Base-by-base conservation (phyloP, 371 early-diverging fungal genomes). In the Mucor piriformis region DNA sequence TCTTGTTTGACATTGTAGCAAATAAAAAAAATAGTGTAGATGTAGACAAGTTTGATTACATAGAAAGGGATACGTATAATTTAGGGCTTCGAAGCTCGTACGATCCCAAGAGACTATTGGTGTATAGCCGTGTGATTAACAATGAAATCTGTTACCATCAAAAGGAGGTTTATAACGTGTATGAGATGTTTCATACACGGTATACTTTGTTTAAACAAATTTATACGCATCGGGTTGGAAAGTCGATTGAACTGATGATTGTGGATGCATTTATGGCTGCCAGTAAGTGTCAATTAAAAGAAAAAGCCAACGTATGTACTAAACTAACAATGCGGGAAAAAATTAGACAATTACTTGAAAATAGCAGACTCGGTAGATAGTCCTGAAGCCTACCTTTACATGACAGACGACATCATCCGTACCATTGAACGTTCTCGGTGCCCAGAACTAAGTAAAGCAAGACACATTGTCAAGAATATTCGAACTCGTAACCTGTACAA, bases 41-140 rank as follows among this genome's bases (percentile, higher is more conserved):
- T 70, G 98, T 97, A 15, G 99, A 98, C 74, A 96, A 96, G 74
- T 97, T 96, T 74, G 99, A 98, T 70, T 98, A 97, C 62, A 82
- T 98, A 43, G 84, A 88, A 63, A 79, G 99, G 11, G 98, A 97
- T 74, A 91, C 92, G 51, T 86, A 89, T 63, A 91, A 95, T 59
- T 76, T 95, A 4, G 95, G 95, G 0, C 73, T 94, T 23, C 90
- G 88, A 43, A 83, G 83, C 35, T 88, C 91, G 23, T 91, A 92
- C 54, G 95, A 97, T 65, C 84, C 87, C 33, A 77, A 81, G 13
- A 77, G 97, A 33, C 73, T 95, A 5, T 87, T 96, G 77, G 82
- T 82, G 34, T 90, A 89, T 66, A 86, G 90, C 10, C 84, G 94
- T 42, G 95, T 96, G 1, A 85, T 95, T 16, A 89, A 91, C 58